Percentiles rank a stretch among this genome's conserved stretches.
Conservation (phyloP, 164 flowering plant genomes). For the Akebia trifoliata region DNA sequence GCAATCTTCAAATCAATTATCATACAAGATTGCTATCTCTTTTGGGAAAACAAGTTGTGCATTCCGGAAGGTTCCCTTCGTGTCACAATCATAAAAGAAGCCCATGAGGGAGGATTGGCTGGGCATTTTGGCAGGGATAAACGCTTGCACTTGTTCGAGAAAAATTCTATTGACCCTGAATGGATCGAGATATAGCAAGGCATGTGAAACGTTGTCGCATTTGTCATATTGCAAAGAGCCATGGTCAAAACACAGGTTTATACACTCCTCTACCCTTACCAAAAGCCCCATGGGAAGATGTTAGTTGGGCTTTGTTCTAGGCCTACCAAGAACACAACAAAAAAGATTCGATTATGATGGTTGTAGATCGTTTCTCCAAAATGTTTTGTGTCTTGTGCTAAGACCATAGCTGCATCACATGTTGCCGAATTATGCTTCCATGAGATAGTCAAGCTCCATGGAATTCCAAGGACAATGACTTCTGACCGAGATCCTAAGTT, state of each 20-base stretch:
- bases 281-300: neutral
- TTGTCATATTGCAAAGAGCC: neutral
- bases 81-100: neutral
- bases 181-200: neutral
- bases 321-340: slow-evolving; percentile 3
- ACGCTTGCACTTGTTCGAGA: neutral
- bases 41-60: neutral
- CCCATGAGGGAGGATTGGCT: neutral
- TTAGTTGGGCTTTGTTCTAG: slow-evolving; percentile 10
- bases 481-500: neutral
- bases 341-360: slow-evolving; percentile 5
- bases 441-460: neutral
- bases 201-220: neutral
- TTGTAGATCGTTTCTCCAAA: slow-evolving; percentile 1
- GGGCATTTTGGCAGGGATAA: neutral
- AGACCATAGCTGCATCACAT: neutral
- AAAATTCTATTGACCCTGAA: slow-evolving; percentile 5
- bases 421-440: neutral
- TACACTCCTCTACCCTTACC: neutral
- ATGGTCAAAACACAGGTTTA: neutral
- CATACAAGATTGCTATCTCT: slow-evolving; percentile 11
- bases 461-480: neutral
- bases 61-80: slow-evolving; percentile 4
- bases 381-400: slow-evolving; percentile 10
- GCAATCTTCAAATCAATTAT: neutral